Evolutionary conservation across 495 filamentous ascomycete species (phyloP), one percentile per base, ranked within the genome.

Genomic region (Daldinia childiae): DNA sequence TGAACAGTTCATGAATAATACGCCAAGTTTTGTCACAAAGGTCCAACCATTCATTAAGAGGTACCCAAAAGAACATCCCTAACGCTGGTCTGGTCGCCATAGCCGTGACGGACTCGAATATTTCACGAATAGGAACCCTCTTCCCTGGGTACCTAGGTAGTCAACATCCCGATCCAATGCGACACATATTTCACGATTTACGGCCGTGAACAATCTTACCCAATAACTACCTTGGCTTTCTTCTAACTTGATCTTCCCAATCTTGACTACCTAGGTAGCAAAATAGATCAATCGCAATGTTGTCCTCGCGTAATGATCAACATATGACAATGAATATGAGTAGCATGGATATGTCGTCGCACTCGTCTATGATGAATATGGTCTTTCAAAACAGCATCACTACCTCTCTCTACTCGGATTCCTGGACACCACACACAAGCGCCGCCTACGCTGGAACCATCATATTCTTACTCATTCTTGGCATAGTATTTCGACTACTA

Each of bases 401-500:
- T 67, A 94, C 92, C 0, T 83, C 93, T 0, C 88, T 97, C 67
- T 97, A 87, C 85, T 91, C 92, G 6, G 69, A 80, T 0, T 68
- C 79, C 34, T 98, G 94, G 93, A 90, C 88, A 5, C 95, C 94
- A 11, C 81, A 74, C 6, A 87, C 79, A 17, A 83, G 85, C 0
- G 91, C 90, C 59, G 71, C 82, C 57, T 98, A 97, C 77, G 93
- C 91, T 5, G 93, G 86, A 41, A 95, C 92, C 38, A 96, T 94
- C 79, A 90, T 97, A 78, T 96, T 97, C 79, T 84, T 97, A 50
- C 89, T 95, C 78, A 63, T 90, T 15, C 87, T 97, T 26, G 87
- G 90, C 15, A 82, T 90, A 65, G 71, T 91, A 60, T 89, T 88
- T 76, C 90, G 93, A 39, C 82, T 81, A 17, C 80, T 95, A 11